Evolutionary conservation across 352 stramenopile genomes (phyloP), one percentile per base, ranked within the genome.

Genomic region (Ophiocytium majus): DNA sequence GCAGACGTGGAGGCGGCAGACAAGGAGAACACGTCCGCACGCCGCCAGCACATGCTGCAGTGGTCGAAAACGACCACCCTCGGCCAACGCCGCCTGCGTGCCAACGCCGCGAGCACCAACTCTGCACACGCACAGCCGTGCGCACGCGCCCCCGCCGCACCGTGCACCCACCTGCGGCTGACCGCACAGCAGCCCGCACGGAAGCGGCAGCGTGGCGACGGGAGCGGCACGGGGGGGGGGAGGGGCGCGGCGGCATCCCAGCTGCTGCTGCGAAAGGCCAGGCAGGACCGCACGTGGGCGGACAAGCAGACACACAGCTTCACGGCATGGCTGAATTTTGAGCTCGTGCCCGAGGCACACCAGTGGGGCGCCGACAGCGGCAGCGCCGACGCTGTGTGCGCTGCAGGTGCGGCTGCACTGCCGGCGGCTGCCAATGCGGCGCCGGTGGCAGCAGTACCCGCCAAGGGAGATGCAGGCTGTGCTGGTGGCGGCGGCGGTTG

Each of bases 321-420:
- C 64, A 76, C 64, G 10, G 64, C 64, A 17, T 76, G 64, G 64
- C 64, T 76, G 5, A 76, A 76, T 17, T 76, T 76, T 76, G 64
- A 14, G 64, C 64, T 76, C 5, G 31, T 76, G 64, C 64, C 64
- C 5, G 34, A 76, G 5, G 64, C 64, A 10, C 31, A 76, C 5
- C 5, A 76, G 64, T 76, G 64, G 64, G 5, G 17, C 5, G 64
- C 31, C 64, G 17, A 17, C 64, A 5, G 17, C 5, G 64, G 34
- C 34, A 17, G 5, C 17, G 34, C 5, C 34, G 64, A 17, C 64
- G 17, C 64, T 17, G 34, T 17, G 5, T 14, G 43, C 43, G 14
- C 43, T n/a, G n/a, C n/a, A n/a, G n/a, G n/a, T n/a, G n/a, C n/a
- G n/a, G n/a, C n/a, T n/a, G n/a, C n/a, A n/a, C n/a, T n/a, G n/a